Evolutionary conservation across 2,329 filamentous ascomycete species (phyloP).

Genomic region (Aspergillus carbonarius): DNA sequence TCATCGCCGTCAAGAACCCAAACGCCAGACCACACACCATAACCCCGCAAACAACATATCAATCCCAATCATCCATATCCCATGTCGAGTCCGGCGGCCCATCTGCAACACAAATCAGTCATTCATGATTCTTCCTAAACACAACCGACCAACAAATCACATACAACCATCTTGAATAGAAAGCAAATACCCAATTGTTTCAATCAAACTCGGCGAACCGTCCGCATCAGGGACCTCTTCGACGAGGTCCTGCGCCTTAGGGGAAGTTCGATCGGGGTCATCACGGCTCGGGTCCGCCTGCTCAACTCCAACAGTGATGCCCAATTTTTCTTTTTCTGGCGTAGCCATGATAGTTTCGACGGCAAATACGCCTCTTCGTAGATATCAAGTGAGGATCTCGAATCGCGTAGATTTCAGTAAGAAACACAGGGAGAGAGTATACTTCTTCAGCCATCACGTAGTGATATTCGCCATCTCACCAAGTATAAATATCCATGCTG

Average conservation of each 20-base stretch:
- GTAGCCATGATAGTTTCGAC: neutral
- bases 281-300: neutral
- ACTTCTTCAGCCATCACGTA: neutral
- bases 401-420: neutral
- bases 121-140: neutral
- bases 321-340: neutral
- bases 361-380: neutral
- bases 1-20: neutral
- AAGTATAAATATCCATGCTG: neutral
- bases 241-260: neutral
- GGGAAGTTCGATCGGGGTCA: neutral
- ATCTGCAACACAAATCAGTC: neutral
- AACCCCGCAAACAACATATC: neutral
- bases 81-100: neutral
- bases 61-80: neutral
- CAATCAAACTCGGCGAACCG: neutral
- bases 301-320: neutral
- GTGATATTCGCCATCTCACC: neutral
- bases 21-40: neutral
- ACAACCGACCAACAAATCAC: neutral
- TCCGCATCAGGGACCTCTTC: neutral
- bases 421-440: neutral
- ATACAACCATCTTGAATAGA: neutral
- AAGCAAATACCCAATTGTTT: neutral
- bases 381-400: neutral